Conservation (phyloP, 768 basidiomycete genomes). For the Phylloporus sp. region DNA sequence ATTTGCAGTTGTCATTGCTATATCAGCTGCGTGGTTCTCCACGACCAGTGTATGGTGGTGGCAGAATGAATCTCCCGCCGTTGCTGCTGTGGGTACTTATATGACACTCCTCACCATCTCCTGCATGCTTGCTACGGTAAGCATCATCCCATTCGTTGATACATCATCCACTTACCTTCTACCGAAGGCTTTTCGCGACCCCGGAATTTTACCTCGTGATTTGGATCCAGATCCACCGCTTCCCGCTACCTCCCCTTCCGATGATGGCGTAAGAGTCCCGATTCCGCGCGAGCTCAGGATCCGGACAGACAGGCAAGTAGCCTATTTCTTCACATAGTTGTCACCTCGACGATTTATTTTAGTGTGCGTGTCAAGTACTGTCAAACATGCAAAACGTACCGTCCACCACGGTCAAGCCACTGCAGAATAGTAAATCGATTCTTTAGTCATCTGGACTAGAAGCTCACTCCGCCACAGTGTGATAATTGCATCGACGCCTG, state of each 20-base stretch:
- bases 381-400: conserved; percentile 86
- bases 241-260: conserved; percentile 57
- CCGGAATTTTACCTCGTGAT: conserved; percentile 86
- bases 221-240: conserved; percentile 85
- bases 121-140: conserved; percentile 74
- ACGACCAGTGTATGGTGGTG: conserved; percentile 91
- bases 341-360: not conserved
- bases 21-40: conserved; percentile 82
- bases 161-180: not conserved
- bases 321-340: not conserved
- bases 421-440: conserved; percentile 74
- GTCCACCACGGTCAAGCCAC: conserved; percentile 92
- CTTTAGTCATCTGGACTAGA: not conserved
- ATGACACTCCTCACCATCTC: conserved; percentile 63
- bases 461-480: conserved; percentile 49
- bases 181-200: conserved; percentile 68
- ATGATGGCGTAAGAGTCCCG: conserved; percentile 58
- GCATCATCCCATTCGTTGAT: conserved; percentile 22
- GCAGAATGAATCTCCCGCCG: conserved; percentile 68
- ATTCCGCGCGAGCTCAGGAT: conserved; percentile 82
- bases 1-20: conserved; percentile 55
- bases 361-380: conserved; percentile 94
- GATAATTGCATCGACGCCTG: conserved; percentile 97
- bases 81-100: conserved; percentile 63
- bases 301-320: conserved; percentile 66